Evolutionary conservation across 768 basidiomycete genomes (phyloP).

Genomic region (Ramaria sp.): DNA sequence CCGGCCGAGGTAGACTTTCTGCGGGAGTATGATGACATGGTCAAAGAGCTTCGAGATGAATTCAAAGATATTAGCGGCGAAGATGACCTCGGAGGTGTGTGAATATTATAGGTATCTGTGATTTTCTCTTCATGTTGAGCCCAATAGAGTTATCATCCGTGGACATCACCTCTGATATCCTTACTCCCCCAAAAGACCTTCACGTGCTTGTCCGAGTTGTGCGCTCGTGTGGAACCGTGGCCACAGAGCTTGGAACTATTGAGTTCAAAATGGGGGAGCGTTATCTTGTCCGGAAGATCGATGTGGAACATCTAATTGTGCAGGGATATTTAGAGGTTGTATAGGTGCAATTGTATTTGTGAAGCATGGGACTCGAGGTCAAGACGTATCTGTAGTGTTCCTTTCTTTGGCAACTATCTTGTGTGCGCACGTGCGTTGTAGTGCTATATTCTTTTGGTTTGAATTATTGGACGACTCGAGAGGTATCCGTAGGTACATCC

Average conservation of each 20-base stretch:
- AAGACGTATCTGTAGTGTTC: no score
- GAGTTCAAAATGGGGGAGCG: conserved; percentile 86
- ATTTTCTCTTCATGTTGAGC: not conserved
- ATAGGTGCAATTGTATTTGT: not conserved
- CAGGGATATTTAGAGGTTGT: conserved; percentile 91
- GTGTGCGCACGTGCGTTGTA: no score
- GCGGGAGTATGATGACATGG: conserved; percentile 64
- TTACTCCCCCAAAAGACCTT: conserved; percentile 78
- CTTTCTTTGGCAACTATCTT: no score
- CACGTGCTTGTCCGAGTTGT: conserved; percentile 83
- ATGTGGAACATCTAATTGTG: conserved; percentile 90
- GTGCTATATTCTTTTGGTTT: no score
- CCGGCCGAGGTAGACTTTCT: conserved; percentile 81
- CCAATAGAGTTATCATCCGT: conserved; percentile 35
- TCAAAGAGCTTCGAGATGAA: conserved; percentile 77
- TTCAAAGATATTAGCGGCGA: conserved; percentile 43
- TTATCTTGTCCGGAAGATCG: conserved; percentile 78
- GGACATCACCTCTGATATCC: conserved; percentile 78
- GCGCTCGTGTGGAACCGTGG: conserved; percentile 82
- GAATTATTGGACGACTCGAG: no score
- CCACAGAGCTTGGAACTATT: conserved; percentile 84
- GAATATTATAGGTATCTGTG: not conserved
- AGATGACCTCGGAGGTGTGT: conserved; percentile 7
- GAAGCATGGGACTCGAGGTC: not conserved
- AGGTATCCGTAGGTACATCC: no score